A percentile compares a stretch with the other conserved stretches of the same genome.
Evolutionary conservation across 805 yeast genomes (phyloP).

Genomic region (Lipomyces anomalus): DNA sequence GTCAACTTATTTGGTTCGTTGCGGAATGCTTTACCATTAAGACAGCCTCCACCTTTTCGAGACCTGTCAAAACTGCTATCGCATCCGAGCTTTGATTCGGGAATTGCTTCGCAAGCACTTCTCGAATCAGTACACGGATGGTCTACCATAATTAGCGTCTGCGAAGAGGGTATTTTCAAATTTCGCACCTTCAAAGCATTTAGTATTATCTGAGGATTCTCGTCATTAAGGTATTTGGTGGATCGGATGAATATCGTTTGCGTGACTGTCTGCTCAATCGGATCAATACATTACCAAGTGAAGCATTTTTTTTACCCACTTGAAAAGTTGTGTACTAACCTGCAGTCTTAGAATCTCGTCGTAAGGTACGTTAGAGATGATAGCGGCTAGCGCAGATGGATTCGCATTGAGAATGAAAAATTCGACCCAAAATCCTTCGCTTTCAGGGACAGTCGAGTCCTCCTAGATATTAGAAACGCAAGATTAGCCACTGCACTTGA

Average conservation of each 20-base stretch:
- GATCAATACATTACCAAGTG: neutral
- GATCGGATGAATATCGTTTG: constrained; percentile 26
- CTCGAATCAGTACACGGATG: constrained; percentile 28
- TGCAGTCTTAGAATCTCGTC: constrained; percentile 17
- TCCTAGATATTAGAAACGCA: constrained; percentile 6
- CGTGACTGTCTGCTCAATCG: constrained; percentile 6
- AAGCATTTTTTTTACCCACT: neutral
- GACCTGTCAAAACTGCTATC: constrained; percentile 34
- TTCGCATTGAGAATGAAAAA: constrained; percentile 31
- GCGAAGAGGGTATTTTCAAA: constrained; percentile 7
- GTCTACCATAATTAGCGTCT: constrained; percentile 16
- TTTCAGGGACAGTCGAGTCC: constrained; percentile 12
- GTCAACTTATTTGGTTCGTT: neutral
- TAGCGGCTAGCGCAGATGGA: constrained; percentile 15
- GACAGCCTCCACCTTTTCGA: constrained; percentile 31
- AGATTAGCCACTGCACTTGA: neutral
- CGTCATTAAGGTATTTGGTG: constrained; percentile 19
- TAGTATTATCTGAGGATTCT: constrained; percentile 10
- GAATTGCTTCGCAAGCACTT: constrained; percentile 28
- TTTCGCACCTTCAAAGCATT: constrained; percentile 22
- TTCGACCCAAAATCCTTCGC: constrained; percentile 34
- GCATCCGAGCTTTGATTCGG: constrained; percentile 30
- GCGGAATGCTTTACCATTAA: constrained; percentile 2
- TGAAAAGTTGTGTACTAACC: constrained; percentile 13
- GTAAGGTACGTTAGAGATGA: constrained; percentile 12